A percentile compares a stretch with the other conserved stretches of the same genome.
These are phyloP conservation scores for Lepidium campestre DNA, from an alignment of 441 rosid species.

Conservation along the genomic window DNA sequence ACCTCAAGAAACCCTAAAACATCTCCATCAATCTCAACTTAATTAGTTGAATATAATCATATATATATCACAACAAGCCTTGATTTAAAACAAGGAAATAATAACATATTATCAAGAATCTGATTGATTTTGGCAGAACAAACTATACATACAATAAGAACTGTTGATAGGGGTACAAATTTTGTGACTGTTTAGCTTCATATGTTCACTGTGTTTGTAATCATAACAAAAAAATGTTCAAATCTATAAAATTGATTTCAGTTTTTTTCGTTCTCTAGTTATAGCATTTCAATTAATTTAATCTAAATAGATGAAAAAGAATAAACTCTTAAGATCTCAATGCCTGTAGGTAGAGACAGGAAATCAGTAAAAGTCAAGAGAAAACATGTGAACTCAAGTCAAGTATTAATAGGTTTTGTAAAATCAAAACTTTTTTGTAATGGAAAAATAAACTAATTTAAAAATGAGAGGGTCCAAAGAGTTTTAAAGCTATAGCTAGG, in stretches of 20 bases:
- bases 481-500: slow-evolving; percentile 30
- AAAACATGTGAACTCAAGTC: slow-evolving; percentile 28
- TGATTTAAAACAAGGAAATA: not conserved
- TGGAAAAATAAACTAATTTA: slow-evolving; percentile 1
- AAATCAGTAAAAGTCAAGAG: slow-evolving; percentile 14
- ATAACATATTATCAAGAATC: not conserved
- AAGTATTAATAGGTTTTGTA: slow-evolving; percentile 22
- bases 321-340: slow-evolving; percentile 4
- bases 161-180: not conserved
- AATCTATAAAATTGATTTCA: not conserved
- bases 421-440: slow-evolving; percentile 13
- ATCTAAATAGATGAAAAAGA: not conserved
- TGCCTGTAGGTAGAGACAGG: slow-evolving; percentile 19
- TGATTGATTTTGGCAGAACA: not conserved
- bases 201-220: not conserved
- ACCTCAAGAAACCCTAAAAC: slow-evolving; percentile 19
- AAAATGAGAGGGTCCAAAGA: slow-evolving; percentile 20
- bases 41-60: not conserved
- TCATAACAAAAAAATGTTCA: not conserved
- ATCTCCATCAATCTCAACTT: slow-evolving; percentile 3
- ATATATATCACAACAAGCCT: not conserved
- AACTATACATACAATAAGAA: not conserved
- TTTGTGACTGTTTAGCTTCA: not conserved
- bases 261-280: too few species aligned
- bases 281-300: not conserved